Evolutionary conservation across 202 grass and related monocot species (phyloP).

Genomic region (Digitaria exilis): DNA sequence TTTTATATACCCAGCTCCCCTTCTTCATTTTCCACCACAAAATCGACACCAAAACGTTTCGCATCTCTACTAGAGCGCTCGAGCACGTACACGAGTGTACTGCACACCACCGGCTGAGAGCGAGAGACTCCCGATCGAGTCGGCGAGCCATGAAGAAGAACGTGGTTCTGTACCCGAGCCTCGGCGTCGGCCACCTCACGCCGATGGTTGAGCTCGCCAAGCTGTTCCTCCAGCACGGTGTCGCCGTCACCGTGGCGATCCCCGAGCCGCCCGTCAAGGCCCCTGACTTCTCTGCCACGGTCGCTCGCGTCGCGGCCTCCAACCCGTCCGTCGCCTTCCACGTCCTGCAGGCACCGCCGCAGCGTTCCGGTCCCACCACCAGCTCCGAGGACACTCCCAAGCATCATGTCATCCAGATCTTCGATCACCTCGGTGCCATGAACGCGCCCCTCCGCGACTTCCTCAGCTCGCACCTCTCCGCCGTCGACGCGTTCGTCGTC

Average conservation of each 20-base stretch:
- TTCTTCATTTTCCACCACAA: background rate
- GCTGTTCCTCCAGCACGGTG: conserved; percentile 27
- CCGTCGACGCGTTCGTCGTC: background rate
- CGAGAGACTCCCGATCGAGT: background rate
- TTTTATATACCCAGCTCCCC: background rate
- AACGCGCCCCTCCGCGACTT: background rate
- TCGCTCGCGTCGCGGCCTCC: conserved; percentile 9
- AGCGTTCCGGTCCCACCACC: background rate
- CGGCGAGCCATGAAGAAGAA: conserved; percentile 27
- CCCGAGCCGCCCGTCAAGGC: conserved; percentile 1
- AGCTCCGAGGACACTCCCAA: background rate
- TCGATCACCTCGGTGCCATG: conserved; percentile 1
- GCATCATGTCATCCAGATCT: background rate
- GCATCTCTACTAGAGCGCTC: background rate
- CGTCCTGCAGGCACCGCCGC: conserved; percentile 5
- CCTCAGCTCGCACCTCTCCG: background rate
- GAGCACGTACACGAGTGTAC: background rate
- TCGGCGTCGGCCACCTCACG: conserved; percentile 46
- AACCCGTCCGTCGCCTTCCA: conserved; percentile 51
- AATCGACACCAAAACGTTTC: background rate
- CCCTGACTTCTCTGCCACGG: background rate
- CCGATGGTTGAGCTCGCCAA: conserved; percentile 54
- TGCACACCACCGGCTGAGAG: background rate
- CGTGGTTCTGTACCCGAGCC: conserved; percentile 47
- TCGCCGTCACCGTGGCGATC: conserved; percentile 36